A percentile compares a stretch with the other conserved stretches of the same genome.
These are phyloP conservation scores for Trichoderma oligosporum DNA, from an alignment of 2,329 filamentous ascomycete species.

Conservation along the genomic window DNA sequence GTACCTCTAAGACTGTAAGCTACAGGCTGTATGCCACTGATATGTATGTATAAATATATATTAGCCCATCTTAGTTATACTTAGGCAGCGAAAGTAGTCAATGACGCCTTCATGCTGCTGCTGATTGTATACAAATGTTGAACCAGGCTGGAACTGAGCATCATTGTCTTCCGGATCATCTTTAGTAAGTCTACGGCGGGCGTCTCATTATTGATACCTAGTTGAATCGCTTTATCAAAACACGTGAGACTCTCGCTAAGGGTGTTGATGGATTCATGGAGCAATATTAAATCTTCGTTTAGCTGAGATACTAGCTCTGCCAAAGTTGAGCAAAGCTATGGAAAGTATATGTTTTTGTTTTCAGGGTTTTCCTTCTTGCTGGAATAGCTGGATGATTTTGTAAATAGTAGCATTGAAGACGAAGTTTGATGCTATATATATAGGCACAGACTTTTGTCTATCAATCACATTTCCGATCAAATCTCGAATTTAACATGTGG, in stretches of 20 bases:
- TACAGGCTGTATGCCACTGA: no score
- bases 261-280: neutral
- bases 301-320: neutral
- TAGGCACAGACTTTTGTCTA: neutral
- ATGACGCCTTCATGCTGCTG: neutral
- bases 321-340: no score
- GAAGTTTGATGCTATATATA: neutral
- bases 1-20: no score
- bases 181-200: neutral
- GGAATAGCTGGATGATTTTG: neutral
- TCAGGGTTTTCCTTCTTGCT: no score
- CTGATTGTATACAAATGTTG: neutral
- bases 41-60: no score
- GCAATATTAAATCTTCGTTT: neutral
- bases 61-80: neutral
- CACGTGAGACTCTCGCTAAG: neutral
- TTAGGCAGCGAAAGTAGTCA: neutral
- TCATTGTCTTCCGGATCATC: neutral
- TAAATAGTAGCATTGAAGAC: no score
- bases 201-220: no score
- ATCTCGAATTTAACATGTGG: no score
- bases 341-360: no score
- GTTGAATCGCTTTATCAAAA: neutral
- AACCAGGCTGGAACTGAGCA: neutral
- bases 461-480: neutral